These are phyloP conservation scores for Phaffomyces antillensis DNA, from an alignment of 805 yeast genomes.

Conservation along the genomic window DNA sequence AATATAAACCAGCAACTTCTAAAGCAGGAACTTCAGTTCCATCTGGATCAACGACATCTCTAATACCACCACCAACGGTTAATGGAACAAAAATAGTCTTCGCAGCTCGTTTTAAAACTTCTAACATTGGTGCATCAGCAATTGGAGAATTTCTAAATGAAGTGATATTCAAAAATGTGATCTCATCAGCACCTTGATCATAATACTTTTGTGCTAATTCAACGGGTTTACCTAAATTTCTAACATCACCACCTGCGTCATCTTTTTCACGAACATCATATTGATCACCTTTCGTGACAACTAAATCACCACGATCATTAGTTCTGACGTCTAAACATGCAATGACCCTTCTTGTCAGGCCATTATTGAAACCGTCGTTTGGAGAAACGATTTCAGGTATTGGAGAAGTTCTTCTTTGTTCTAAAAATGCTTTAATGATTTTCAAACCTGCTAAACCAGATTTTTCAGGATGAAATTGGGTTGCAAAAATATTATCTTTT, in stretches of 20 bases:
- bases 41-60: constrained; percentile 81
- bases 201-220: constrained; percentile 87
- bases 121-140: constrained; percentile 91
- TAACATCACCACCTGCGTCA: constrained; percentile 51
- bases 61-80: constrained; percentile 97
- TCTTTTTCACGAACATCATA: constrained; percentile 88
- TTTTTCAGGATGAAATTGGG: constrained; percentile 99
- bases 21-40: constrained; percentile 76
- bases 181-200: constrained; percentile 94
- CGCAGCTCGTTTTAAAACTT: constrained; percentile 76
- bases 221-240: constrained; percentile 95
- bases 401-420: constrained; percentile 22
- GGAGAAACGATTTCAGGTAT: constrained; percentile 10
- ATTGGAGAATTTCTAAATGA: constrained; percentile 93
- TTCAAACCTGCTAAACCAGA: constrained; percentile 87
- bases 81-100: constrained; percentile 92
- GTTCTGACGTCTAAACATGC: constrained; percentile 97
- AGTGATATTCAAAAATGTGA: constrained; percentile 90
- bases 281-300: constrained; percentile 98
- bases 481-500: constrained; percentile 78
- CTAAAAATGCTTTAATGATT: constrained; percentile 66
- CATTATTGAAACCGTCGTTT: constrained; percentile 41
- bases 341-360: constrained; percentile 83
- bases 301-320: constrained; percentile 90
- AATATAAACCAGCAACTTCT: constrained; percentile 85